Percentiles rank a stretch among this genome's conserved stretches.
Evolutionary conservation across 108 stramenopile species (phyloP).

Genomic region (Parietichytrium sp.): DNA sequence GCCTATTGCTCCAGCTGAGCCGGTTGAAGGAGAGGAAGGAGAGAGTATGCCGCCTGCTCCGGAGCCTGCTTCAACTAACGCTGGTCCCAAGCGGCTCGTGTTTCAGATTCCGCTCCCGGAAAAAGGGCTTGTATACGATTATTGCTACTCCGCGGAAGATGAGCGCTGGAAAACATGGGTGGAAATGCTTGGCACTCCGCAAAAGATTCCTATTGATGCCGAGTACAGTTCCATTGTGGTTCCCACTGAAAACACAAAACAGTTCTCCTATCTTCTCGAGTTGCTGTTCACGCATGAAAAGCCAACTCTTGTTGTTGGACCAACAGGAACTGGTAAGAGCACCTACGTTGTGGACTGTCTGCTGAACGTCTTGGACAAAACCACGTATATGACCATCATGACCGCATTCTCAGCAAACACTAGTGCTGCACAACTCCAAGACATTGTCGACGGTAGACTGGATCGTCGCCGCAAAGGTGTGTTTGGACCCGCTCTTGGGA

Average conservation of each 20-base stretch:
- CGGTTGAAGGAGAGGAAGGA: background rate
- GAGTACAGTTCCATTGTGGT: constrained; percentile 55
- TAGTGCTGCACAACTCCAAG: constrained; percentile 65
- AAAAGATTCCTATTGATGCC: constrained; percentile 51
- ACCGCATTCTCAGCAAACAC: constrained; percentile 70
- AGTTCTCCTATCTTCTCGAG: constrained; percentile 56
- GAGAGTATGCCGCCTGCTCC: background rate
- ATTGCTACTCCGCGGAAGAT: constrained; percentile 45
- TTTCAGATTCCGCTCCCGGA: background rate
- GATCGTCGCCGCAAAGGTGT: constrained; percentile 66
- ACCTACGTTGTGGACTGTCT: constrained; percentile 32
- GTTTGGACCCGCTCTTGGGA: constrained; percentile 63
- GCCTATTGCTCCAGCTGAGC: background rate
- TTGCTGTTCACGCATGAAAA: constrained; percentile 51
- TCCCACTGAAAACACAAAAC: constrained; percentile 62
- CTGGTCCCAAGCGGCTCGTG: background rate
- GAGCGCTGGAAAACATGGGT: constrained; percentile 56
- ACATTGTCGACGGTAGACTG: constrained; percentile 68
- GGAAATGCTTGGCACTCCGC: constrained; percentile 49
- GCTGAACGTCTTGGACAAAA: constrained; percentile 37
- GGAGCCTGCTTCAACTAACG: background rate
- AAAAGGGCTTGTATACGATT: constrained; percentile 39
- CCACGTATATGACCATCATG: constrained; percentile 55
- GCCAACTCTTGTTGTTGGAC: constrained; percentile 60
- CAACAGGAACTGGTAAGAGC: constrained; percentile 66